Evolutionary conservation across 83 land plant genomes (phyloP), one percentile per base, ranked within the genome.

Genomic region (Diphasiastrum complanatum): DNA sequence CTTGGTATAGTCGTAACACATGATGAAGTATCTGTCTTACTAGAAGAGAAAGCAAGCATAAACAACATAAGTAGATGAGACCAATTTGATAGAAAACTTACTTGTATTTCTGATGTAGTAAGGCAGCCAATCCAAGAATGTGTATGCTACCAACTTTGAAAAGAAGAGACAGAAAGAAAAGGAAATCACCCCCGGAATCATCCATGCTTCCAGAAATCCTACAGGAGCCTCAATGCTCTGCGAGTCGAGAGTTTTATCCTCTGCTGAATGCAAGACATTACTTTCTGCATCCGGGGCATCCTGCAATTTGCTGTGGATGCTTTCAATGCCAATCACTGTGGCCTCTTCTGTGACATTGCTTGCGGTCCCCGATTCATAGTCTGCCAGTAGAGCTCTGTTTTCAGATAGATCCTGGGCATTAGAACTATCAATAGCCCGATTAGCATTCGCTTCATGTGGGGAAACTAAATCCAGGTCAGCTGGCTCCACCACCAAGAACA

Each of bases 401-500:
- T 38, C 58, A 28, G 33, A 12, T 22, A 54, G 24, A 4, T 14
- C 10, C 33, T 25, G 33, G n/a, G 58, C 24, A 33, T 33, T 26
- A 6, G 29, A 8, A 6, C 16, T 26, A 4, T 11, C 25, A 4
- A n/a, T 25, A 6, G 24, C 10, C 5, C 11, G 16, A 8, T 14
- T n/a, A 6, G 29, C 33, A 5, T 30, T n/a, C 29, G 16, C 34
- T 25, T 54, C 58, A 22, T 18, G 16, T 26, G 58, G 35, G 0
- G 56, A 47, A 10, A 69, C 60, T 36, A 81, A 67, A 33, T 78
- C 89, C 25, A 73, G 38, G 69, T 77, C 71, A 8, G 60, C 75
- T 0, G 96, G 96, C 33, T 60, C 58, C 37, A 71, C 83, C 25
- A 81, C 83, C 58, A 89, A 66, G 60, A 86, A 84, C 35, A 45